Evolutionary conservation across 2,329 filamentous ascomycete species (phyloP).

Genomic region (Ceratocystis cacaofunesta): DNA sequence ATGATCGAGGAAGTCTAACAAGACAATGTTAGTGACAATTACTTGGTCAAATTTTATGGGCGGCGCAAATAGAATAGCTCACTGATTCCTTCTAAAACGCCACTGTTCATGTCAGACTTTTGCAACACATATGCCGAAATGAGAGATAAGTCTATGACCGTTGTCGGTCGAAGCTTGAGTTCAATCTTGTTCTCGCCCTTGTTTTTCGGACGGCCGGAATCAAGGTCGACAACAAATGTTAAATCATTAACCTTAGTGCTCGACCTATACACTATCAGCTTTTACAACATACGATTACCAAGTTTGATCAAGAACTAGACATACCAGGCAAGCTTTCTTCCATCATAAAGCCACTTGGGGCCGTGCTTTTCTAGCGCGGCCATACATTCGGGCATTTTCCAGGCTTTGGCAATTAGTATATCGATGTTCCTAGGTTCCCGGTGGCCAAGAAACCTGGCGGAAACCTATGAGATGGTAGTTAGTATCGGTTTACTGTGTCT

Average conservation of each 20-base stretch:
- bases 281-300: background rate
- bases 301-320: constrained; percentile 15
- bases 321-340: constrained; percentile 74
- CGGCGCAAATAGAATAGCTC: background rate
- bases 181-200: constrained; percentile 36
- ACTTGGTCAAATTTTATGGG: background rate
- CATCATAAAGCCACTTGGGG: constrained; percentile 58
- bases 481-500: background rate
- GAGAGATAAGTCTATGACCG: constrained; percentile 50
- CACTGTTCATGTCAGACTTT: constrained; percentile 44
- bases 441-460: constrained; percentile 13
- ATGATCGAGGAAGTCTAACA: constrained; percentile 64
- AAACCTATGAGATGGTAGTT: constrained; percentile 7
- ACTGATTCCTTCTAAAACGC: constrained; percentile 62
- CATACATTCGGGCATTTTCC: constrained; percentile 27
- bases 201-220: constrained; percentile 29
- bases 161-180: constrained; percentile 49
- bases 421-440: constrained; percentile 22
- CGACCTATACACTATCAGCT: constrained; percentile 22
- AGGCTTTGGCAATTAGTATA: constrained; percentile 59
- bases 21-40: background rate
- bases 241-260: constrained; percentile 27
- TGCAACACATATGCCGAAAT: constrained; percentile 53
- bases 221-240: constrained; percentile 54
- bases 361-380: constrained; percentile 35